phyloP scores from a whole-genome alignment of 2,329 filamentous ascomycete genomes.

The Hypoxylon sp. region DNA sequence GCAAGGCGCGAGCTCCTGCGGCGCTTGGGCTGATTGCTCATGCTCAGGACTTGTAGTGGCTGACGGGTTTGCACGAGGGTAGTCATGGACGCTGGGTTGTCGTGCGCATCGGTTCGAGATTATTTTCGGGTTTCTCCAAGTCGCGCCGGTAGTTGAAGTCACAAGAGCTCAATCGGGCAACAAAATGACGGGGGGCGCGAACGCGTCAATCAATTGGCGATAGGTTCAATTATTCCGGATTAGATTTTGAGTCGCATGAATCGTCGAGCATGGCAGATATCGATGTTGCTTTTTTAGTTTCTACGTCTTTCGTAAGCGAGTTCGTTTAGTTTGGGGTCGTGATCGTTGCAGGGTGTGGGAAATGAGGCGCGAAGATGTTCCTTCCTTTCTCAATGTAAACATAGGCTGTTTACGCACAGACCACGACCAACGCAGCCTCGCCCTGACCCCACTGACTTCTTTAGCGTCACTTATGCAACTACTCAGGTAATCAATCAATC shows the following conservation, averaged over 20 bases:
- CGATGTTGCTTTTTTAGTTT: constrained; percentile 33
- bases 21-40: constrained; percentile 74
- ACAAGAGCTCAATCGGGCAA: constrained; percentile 11
- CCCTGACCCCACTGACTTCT: constrained; percentile 1
- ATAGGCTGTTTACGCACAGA: constrained; percentile 50
- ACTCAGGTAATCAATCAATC: neutral
- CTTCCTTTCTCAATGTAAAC: constrained; percentile 52
- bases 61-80: constrained; percentile 75
- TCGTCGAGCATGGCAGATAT: constrained; percentile 25
- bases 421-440: constrained; percentile 38
- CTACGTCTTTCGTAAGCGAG: constrained; percentile 23
- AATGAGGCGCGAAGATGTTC: constrained; percentile 52
- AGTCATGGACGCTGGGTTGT: constrained; percentile 74
- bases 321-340: constrained; percentile 28
- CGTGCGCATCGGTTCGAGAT: constrained; percentile 48
- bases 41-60: constrained; percentile 77
- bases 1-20: constrained; percentile 76
- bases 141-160: constrained; percentile 40
- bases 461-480: constrained; percentile 3
- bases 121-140: constrained; percentile 19
- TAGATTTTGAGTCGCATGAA: constrained; percentile 26
- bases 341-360: constrained; percentile 38
- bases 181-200: constrained; percentile 22
- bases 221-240: constrained; percentile 22
- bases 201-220: constrained; percentile 42